Conservation (phyloP, 768 basidiomycete species). For the Amanita pallidorosea region DNA sequence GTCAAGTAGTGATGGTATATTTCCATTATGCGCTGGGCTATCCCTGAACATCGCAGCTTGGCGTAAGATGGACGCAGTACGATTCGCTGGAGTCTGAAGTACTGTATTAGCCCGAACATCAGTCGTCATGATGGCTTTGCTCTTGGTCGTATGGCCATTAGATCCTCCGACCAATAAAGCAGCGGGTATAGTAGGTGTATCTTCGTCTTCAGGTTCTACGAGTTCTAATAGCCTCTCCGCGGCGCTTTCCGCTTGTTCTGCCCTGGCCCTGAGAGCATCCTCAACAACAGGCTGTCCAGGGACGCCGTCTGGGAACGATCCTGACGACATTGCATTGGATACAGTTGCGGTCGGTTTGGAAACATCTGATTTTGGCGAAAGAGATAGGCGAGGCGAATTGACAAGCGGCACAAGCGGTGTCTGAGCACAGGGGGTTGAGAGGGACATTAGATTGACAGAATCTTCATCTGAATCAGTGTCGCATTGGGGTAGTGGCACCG, state of each 20-base stretch:
- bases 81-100: conserved; percentile 60
- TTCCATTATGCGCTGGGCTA: conserved; percentile 55
- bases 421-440: conserved; percentile 57
- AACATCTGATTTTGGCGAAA: conserved; percentile 42
- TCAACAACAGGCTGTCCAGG: conserved; percentile 51
- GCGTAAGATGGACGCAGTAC: conserved; percentile 47
- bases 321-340: conserved; percentile 54
- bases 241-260: conserved; percentile 89
- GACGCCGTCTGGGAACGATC: conserved; percentile 28
- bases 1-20: conserved; percentile 51
- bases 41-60: conserved; percentile 76
- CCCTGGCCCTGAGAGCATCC: conserved; percentile 77
- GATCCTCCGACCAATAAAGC: conserved; percentile 38
- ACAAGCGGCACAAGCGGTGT: conserved; percentile 23
- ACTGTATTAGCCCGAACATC: conserved; percentile 18
- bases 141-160: conserved; percentile 22
- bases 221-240: conserved; percentile 83
- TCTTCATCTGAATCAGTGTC: conserved; percentile 59
- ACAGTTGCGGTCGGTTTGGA: conserved; percentile 36
- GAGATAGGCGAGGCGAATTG: conserved; percentile 33
- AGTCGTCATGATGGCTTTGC: conserved; percentile 26
- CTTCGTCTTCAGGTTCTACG: conserved; percentile 68
- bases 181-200: conserved; percentile 42
- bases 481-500: conserved; percentile 66
- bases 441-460: conserved; percentile 56